These are phyloP conservation scores for Coniophora puteana DNA, from an alignment of 1,284 basidiomycete genomes.

Conservation along the genomic window DNA sequence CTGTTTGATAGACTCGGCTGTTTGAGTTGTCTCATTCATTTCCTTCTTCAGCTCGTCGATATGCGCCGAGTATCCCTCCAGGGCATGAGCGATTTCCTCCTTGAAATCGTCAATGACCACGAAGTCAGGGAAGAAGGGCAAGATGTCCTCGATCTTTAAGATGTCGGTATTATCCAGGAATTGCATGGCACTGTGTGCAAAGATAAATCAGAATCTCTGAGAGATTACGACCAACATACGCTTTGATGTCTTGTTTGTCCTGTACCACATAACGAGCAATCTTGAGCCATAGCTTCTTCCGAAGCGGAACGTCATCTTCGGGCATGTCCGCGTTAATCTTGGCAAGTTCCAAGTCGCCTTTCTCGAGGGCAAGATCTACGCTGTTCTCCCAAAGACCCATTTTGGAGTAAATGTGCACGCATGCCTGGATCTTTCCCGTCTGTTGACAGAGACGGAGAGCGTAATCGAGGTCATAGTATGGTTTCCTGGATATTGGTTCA, in stretches of 20 bases:
- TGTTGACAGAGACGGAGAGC: slow-evolving; percentile 90
- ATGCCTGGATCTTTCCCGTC: slow-evolving; percentile 80
- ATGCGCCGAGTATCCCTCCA: slow-evolving; percentile 91
- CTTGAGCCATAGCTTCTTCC: slow-evolving; percentile 97
- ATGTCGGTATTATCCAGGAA: slow-evolving; percentile 94
- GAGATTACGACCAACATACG: slow-evolving; percentile 49
- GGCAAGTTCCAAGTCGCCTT: slow-evolving; percentile 90
- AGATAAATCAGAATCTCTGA: slow-evolving; percentile 9
- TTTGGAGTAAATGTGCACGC: slow-evolving; percentile 96
- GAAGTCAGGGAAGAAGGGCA: slow-evolving; percentile 99
- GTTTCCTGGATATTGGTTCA: slow-evolving; percentile 80
- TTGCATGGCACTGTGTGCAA: slow-evolving; percentile 77
- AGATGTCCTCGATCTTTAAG: slow-evolving; percentile 96
- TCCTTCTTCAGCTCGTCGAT: slow-evolving; percentile 90
- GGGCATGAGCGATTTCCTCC: slow-evolving; percentile 93
- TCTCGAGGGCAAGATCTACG: slow-evolving; percentile 92
- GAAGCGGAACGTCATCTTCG: slow-evolving; percentile 80
- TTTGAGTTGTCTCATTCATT: slow-evolving; percentile 94
- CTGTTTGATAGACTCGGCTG: slow-evolving; percentile 90
- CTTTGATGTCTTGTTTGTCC: slow-evolving; percentile 96
- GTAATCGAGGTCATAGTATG: slow-evolving; percentile 97
- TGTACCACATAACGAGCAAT: slow-evolving; percentile 97
- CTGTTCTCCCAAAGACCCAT: slow-evolving; percentile 97
- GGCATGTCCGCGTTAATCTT: slow-evolving; percentile 93
- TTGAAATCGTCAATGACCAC: slow-evolving; percentile 99